phyloP scores from a whole-genome alignment of 352 stramenopile species.

The Phytopythium boreale region DNA sequence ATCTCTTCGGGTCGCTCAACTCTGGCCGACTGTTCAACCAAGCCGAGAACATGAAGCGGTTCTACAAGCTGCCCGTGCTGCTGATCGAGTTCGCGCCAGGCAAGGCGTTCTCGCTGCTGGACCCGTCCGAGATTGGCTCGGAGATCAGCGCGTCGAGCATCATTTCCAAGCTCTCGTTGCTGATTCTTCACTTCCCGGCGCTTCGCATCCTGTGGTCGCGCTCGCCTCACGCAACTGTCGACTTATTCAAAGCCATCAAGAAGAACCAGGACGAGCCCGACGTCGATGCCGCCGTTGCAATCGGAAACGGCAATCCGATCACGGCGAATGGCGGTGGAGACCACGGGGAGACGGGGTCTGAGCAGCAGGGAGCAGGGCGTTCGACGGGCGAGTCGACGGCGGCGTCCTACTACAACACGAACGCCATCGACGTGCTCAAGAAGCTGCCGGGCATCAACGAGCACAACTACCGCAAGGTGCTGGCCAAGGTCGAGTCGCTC shows the following conservation, averaged over 20 bases:
- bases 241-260: slow-evolving; percentile 84
- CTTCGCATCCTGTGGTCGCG: slow-evolving; percentile 95
- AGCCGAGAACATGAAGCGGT: slow-evolving; percentile 77
- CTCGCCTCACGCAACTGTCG: slow-evolving; percentile 88
- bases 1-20: slow-evolving; percentile 96
- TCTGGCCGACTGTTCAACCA: slow-evolving; percentile 96
- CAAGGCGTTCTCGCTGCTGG: slow-evolving; percentile 85
- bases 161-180: slow-evolving; percentile 93
- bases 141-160: slow-evolving; percentile 94
- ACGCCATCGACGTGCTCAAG: slow-evolving; percentile 92
- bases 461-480: slow-evolving; percentile 88
- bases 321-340: neutral
- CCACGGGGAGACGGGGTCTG: slow-evolving; percentile 7
- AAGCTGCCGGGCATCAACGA: slow-evolving; percentile 95
- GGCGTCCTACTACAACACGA: slow-evolving; percentile 86
- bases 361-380: slow-evolving; percentile 20
- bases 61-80: slow-evolving; percentile 90
- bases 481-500: slow-evolving; percentile 65
- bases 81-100: slow-evolving; percentile 95
- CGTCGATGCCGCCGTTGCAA: slow-evolving; percentile 59
- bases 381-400: slow-evolving; percentile 26
- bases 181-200: slow-evolving; percentile 94
- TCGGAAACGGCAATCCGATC: slow-evolving; percentile 44
- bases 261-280: slow-evolving; percentile 84
- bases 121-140: slow-evolving; percentile 85